Percentiles rank a stretch among this genome's conserved stretches.
Evolutionary conservation across 2,329 filamentous ascomycete species (phyloP).

Genomic region (Mycosphaerelloides madeirae): DNA sequence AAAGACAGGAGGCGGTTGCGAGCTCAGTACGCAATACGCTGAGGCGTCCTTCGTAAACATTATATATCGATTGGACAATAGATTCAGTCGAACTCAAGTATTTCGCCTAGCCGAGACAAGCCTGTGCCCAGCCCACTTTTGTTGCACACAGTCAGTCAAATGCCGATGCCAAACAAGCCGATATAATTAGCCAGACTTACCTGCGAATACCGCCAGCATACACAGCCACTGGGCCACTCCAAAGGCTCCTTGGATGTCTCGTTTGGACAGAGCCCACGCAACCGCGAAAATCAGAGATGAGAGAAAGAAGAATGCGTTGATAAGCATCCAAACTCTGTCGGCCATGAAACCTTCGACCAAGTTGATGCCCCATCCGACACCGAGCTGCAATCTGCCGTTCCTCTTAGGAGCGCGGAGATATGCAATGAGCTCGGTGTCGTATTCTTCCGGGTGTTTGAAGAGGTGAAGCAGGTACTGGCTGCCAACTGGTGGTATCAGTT

Average conservation of each 20-base stretch:
- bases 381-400: constrained; percentile 30
- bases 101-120: constrained; percentile 11
- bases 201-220: constrained; percentile 28
- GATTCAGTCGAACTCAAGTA: not conserved
- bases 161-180: not conserved
- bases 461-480: constrained; percentile 36
- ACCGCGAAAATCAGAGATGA: constrained; percentile 34
- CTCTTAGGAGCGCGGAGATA: constrained; percentile 35
- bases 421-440: constrained; percentile 36
- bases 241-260: constrained; percentile 39
- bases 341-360: constrained; percentile 38
- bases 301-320: constrained; percentile 29
- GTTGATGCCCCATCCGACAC: constrained; percentile 38
- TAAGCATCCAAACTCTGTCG: constrained; percentile 32
- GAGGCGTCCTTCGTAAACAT: too few species aligned
- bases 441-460: constrained; percentile 38
- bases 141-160: constrained; percentile 2
- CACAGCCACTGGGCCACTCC: constrained; percentile 37
- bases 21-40: too few species aligned
- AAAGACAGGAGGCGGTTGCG: too few species aligned
- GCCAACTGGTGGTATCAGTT: constrained; percentile 38
- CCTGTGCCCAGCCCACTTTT: constrained; percentile 34
- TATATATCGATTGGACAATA: too few species aligned
- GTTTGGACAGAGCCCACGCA: constrained; percentile 25
- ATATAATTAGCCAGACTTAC: constrained; percentile 1